Conservation (phyloP, 208 protist species). For the Leishmania tropica region DNA sequence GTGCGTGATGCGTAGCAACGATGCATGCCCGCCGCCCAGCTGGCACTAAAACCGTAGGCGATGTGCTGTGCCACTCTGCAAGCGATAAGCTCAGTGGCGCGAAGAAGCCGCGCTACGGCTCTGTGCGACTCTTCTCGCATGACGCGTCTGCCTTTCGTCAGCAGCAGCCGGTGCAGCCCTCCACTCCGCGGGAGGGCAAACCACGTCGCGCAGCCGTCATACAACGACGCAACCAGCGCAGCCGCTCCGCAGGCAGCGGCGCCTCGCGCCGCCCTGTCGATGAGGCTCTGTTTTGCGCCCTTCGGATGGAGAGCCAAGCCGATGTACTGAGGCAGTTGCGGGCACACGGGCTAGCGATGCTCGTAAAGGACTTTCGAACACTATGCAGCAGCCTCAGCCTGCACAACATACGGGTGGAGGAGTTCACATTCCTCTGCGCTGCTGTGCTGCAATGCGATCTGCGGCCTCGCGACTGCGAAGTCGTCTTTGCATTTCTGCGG, state of each 20-base stretch:
- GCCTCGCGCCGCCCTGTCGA: constrained; percentile 24
- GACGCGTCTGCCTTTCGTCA: neutral
- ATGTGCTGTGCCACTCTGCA: neutral
- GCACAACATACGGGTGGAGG: constrained; percentile 21
- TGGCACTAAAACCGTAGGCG: neutral
- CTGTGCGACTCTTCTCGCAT: neutral
- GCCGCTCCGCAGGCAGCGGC: neutral
- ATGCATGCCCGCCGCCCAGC: neutral
- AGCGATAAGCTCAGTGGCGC: no score
- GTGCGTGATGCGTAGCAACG: neutral
- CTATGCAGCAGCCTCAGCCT: constrained; percentile 34
- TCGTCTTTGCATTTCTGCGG: constrained; percentile 31
- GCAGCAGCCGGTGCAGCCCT: neutral
- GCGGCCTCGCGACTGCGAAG: constrained; percentile 25
- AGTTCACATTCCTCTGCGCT: constrained; percentile 31
- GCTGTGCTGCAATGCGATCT: constrained; percentile 21
- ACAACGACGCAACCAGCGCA: neutral
- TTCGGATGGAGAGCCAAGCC: constrained; percentile 28
- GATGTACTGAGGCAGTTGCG: constrained; percentile 20
- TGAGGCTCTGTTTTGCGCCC: constrained; percentile 31
- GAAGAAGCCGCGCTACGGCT: neutral
- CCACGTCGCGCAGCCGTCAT: no score
- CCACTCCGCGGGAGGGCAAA: neutral
- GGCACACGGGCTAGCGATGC: constrained; percentile 3
- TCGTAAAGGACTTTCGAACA: constrained; percentile 17